Conservation (phyloP, 768 basidiomycete species). For the Kwoniella sp. region DNA sequence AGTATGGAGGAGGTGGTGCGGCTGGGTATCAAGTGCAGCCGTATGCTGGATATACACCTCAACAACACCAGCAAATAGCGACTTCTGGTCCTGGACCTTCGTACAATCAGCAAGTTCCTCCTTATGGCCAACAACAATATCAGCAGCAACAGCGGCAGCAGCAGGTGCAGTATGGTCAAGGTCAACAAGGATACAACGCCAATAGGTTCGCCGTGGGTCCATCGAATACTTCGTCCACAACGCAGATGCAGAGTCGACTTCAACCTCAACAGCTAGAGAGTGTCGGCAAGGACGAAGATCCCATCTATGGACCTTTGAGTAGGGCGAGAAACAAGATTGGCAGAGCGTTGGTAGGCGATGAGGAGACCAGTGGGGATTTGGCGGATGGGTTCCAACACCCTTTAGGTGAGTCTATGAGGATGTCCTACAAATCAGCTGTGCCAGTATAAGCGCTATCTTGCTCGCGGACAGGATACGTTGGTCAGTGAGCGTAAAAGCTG, state of each 20-base stretch:
- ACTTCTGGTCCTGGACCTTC: neutral
- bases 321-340: conserved; percentile 42
- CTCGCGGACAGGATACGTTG: no score
- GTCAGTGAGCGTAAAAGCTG: neutral
- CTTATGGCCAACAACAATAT: neutral
- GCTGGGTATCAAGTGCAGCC: conserved; percentile 1
- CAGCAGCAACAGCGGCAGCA: conserved; percentile 15
- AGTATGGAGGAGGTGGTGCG: neutral
- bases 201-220: neutral
- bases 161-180: conserved; percentile 5
- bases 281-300: conserved; percentile 41
- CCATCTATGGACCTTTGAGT: conserved; percentile 45
- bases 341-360: conserved; percentile 35
- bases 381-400: conserved; percentile 23
- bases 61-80: neutral
- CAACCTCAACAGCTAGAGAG: conserved; percentile 36
- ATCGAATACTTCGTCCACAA: neutral
- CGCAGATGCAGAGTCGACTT: conserved; percentile 22
- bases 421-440: neutral
- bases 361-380: conserved; percentile 44
- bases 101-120: neutral
- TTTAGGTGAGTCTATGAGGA: conserved; percentile 23
- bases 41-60: neutral
- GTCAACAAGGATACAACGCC: neutral
- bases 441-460: no score